These are phyloP conservation scores for Scheffersomyces illinoinensis DNA, from an alignment of 1,139 yeast species.

Conservation along the genomic window DNA sequence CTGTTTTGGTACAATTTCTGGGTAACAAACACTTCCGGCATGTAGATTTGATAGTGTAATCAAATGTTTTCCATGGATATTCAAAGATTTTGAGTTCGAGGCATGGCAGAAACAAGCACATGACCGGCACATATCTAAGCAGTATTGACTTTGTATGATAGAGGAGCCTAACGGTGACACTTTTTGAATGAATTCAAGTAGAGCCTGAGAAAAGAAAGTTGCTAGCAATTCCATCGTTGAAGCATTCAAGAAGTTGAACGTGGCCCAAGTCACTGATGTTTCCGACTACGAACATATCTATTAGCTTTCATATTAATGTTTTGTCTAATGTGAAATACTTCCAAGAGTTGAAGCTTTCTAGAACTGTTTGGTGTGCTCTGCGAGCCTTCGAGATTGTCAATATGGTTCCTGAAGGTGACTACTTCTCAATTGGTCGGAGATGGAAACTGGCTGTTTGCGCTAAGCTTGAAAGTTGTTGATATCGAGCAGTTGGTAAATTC, in stretches of 20 bases:
- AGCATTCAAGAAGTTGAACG: conserved; percentile 44
- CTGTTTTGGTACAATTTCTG: too few species aligned
- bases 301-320: conserved; percentile 43
- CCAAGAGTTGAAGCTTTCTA: conserved; percentile 54
- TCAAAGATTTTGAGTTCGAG: too few species aligned
- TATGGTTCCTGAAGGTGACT: conserved; percentile 36
- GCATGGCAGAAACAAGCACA: too few species aligned
- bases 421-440: conserved; percentile 33
- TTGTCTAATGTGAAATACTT: conserved; percentile 41
- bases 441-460: conserved; percentile 69
- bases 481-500: conserved; percentile 41
- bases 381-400: conserved; percentile 53
- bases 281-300: conserved; percentile 43
- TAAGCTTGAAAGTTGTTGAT: conserved; percentile 56
- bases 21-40: too few species aligned
- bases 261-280: conserved; percentile 18
- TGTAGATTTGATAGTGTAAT: too few species aligned
- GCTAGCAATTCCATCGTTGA: conserved; percentile 40
- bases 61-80: too few species aligned
- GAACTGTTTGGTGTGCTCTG: conserved; percentile 63
- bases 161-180: neutral
- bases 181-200: neutral
- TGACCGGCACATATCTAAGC: neutral
- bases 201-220: neutral
- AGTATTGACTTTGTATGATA: neutral